Evolutionary conservation across 495 filamentous ascomycete genomes (phyloP).

Genomic region (Corynascus novoguineensis): DNA sequence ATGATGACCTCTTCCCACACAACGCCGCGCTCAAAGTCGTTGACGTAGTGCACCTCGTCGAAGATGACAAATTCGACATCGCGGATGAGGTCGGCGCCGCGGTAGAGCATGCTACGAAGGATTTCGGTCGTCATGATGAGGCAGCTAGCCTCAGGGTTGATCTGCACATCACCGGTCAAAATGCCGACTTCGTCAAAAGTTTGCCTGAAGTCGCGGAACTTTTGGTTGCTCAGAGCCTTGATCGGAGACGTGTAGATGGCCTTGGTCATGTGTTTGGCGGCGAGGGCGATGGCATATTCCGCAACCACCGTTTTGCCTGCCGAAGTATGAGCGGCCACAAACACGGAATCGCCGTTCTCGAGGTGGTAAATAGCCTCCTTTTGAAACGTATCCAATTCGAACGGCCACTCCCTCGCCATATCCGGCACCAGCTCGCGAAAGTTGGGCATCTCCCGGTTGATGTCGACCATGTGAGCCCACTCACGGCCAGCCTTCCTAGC

Average conservation of each 20-base stretch:
- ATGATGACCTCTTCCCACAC: conserved; percentile 99
- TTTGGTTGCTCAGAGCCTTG: conserved; percentile 97
- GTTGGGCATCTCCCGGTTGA: conserved; percentile 84
- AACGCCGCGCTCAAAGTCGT: conserved; percentile 93
- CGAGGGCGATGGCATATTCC: conserved; percentile 94
- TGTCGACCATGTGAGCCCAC: conserved; percentile 97
- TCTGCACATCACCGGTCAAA: conserved; percentile 95
- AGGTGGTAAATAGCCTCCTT: conserved; percentile 98
- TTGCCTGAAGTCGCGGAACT: conserved; percentile 89
- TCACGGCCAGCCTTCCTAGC: conserved; percentile 71
- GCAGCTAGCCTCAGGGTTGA: conserved; percentile 95
- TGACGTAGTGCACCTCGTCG: conserved; percentile 98
- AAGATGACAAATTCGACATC: conserved; percentile 99
- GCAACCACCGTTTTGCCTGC: conserved; percentile 98
- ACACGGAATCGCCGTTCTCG: conserved; percentile 93
- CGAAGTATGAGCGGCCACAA: conserved; percentile 97
- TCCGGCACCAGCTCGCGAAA: conserved; percentile 90
- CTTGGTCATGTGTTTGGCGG: conserved; percentile 97
- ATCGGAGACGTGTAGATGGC: conserved; percentile 98
- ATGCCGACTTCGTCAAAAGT: conserved; percentile 94
- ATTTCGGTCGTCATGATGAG: conserved; percentile 99
- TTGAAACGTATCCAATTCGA: conserved; percentile 96
- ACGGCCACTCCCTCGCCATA: conserved; percentile 94
- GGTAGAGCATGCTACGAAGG: conserved; percentile 94
- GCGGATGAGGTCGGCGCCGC: conserved; percentile 90